Percentiles rank a stretch among this genome's conserved stretches.
These are phyloP conservation scores for Speleostelium caveatum DNA, from an alignment of 78 protist genomes.

Conservation along the genomic window DNA sequence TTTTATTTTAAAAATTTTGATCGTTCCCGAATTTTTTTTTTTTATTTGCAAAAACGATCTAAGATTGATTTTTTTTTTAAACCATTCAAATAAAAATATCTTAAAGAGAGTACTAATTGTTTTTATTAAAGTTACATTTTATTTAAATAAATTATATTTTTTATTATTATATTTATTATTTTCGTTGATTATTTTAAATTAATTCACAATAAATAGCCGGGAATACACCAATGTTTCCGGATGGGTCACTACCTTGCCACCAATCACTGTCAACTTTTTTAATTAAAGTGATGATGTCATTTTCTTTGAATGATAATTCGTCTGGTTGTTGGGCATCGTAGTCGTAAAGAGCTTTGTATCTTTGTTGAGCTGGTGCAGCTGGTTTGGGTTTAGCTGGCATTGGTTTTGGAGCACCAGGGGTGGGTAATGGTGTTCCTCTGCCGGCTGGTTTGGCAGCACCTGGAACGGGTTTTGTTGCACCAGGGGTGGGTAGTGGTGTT, in stretches of 20 bases:
- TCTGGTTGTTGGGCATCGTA: constrained; percentile 79
- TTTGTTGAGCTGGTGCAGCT: constrained; percentile 17
- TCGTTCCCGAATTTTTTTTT: no score
- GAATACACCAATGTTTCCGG: constrained; percentile 57
- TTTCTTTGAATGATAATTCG: constrained; percentile 86
- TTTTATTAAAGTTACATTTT: background rate
- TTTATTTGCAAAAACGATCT: no score
- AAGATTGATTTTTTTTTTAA: no score
- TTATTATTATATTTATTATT: no score
- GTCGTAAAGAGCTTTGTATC: constrained; percentile 70
- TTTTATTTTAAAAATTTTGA: no score
- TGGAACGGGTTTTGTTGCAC: constrained; percentile 20
- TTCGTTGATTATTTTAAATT: no score
- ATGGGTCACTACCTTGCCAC: constrained; percentile 87
- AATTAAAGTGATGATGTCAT: constrained; percentile 79
- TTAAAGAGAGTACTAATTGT: background rate
- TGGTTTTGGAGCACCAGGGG: constrained; percentile 35
- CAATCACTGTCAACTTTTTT: constrained; percentile 83
- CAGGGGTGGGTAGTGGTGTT: constrained; percentile 12
- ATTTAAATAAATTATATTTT: no score
- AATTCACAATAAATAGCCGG: background rate
- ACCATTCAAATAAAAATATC: no score
- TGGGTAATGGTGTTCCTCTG: constrained; percentile 9
- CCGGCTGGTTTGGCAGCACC: constrained; percentile 23
- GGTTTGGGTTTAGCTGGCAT: constrained; percentile 35